These are phyloP conservation scores for Flaveria ramosissima DNA, from an alignment of 129 eudicot species.

Conservation along the genomic window DNA sequence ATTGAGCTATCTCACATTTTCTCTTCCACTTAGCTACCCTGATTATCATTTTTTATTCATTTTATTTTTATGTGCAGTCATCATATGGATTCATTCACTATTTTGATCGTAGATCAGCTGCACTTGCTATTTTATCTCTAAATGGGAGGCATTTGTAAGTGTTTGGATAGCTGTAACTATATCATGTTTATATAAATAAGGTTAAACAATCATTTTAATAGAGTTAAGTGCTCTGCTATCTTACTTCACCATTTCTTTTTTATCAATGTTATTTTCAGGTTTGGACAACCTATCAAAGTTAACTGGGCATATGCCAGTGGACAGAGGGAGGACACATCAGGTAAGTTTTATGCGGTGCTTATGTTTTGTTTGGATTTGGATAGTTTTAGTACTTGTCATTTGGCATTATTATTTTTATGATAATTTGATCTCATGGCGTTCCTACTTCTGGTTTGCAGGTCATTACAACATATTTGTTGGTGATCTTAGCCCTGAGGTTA, in stretches of 20 bases:
- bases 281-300: conserved; percentile 98
- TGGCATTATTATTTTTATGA: neutral
- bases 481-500: conserved; percentile 97
- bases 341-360: conserved; percentile 38
- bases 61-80: conserved; percentile 58
- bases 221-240: neutral
- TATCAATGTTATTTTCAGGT: conserved; percentile 49
- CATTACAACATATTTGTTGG: conserved; percentile 96
- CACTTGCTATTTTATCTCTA: conserved; percentile 80
- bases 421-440: conserved; percentile 20
- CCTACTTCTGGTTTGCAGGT: conserved; percentile 47
- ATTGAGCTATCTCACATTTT: neutral
- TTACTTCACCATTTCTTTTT: conserved; percentile 12
- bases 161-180: neutral
- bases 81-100: conserved; percentile 93
- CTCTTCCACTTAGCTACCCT: conserved; percentile 7
- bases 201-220: neutral
- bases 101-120: conserved; percentile 89
- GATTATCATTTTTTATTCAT: neutral
- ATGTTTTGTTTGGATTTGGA: neutral
- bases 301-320: conserved; percentile 99
- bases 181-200: neutral
- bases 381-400: conserved; percentile 15
- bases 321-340: conserved; percentile 93
- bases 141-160: conserved; percentile 95